Percentiles rank a stretch among this genome's conserved stretches.
Evolutionary conservation across 2,329 filamentous ascomycete genomes (phyloP).

Genomic region (Emergomyces orientalis): DNA sequence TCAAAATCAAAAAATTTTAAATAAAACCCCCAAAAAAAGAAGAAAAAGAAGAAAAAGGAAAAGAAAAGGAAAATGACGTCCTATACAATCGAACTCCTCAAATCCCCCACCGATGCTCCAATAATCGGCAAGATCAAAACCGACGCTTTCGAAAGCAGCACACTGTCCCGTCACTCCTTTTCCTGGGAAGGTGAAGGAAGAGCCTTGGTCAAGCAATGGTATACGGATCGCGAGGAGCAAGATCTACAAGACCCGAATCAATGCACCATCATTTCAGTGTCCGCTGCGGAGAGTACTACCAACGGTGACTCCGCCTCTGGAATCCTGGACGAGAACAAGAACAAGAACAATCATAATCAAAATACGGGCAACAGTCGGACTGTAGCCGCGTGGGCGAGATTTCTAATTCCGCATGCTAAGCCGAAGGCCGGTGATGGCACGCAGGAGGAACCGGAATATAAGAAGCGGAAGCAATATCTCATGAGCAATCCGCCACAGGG

Average conservation of each 20-base stretch:
- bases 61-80: not conserved
- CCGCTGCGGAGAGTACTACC: not conserved
- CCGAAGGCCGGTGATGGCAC: not conserved
- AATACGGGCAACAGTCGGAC: not conserved
- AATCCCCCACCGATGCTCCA: not conserved
- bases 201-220: constrained; percentile 5
- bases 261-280: not conserved
- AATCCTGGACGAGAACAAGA: not conserved
- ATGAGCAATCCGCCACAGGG: constrained; percentile 3
- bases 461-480: not conserved
- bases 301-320: not conserved
- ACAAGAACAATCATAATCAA: not conserved
- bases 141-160: constrained; percentile 1
- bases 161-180: not conserved
- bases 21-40: too few species aligned
- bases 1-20: too few species aligned
- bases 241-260: constrained; percentile 7
- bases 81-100: not conserved
- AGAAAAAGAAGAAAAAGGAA: not conserved
- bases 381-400: not conserved
- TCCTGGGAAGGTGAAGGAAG: not conserved
- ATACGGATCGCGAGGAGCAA: not conserved
- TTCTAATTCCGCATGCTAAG: not conserved
- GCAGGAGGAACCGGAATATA: constrained; percentile 4
- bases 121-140: constrained; percentile 2